phyloP scores from a whole-genome alignment of 306 rosid species.

The Pueraria montana region DNA sequence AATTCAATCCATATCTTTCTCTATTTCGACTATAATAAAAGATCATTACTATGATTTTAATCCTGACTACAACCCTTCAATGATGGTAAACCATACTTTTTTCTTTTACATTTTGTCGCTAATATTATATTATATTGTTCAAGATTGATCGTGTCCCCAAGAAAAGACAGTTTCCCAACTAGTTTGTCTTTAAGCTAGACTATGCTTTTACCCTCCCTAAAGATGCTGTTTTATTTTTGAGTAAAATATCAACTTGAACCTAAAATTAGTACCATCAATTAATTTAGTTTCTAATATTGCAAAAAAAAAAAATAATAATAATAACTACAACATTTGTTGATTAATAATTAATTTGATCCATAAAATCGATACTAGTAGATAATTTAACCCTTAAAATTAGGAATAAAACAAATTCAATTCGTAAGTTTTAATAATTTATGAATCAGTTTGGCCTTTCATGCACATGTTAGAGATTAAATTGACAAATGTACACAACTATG shows the following conservation, averaged over 20 bases:
- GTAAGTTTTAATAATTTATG: not conserved
- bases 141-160: not conserved
- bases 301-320: not conserved
- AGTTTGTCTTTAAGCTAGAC: not conserved
- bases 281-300: not conserved
- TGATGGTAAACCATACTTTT: conserved; percentile 42
- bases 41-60: conserved; percentile 38
- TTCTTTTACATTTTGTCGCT: conserved; percentile 32
- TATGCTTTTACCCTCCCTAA: not conserved
- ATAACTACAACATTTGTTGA: not conserved
- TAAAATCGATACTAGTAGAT: not conserved
- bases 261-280: not conserved
- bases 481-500: not conserved
- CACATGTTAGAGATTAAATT: not conserved
- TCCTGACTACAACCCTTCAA: conserved; percentile 44
- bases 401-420: not conserved
- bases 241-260: not conserved
- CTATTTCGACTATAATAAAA: conserved; percentile 4
- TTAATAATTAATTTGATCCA: not conserved
- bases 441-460: not conserved
- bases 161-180: not conserved
- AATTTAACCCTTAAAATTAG: not conserved
- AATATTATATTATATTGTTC: not conserved
- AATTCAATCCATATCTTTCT: not conserved
- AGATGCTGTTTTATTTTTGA: not conserved